Base-by-base conservation (phyloP, 805 yeast genomes). In the Spathaspora gorwiae region DNA sequence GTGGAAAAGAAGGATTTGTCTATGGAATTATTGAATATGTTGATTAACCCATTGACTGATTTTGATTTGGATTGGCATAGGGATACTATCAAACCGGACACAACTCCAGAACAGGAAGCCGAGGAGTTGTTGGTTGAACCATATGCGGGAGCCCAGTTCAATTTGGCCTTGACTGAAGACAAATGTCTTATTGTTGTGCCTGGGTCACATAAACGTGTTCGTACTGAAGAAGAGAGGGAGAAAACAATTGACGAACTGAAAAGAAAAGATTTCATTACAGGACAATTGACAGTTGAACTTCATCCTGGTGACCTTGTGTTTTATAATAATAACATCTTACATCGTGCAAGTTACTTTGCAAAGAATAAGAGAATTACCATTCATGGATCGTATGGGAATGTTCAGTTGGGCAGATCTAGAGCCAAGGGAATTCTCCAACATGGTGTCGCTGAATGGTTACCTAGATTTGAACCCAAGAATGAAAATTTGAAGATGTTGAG, bases 51-150 rank as follows among this genome's bases (percentile, higher is more conserved):
- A 3, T 61, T 72, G 44, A 71, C 77, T 9, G 78, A 75, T 55
- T 76, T 76, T 56, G 79, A 68, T n/a, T 62, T 76, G 50, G 75
- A 70, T 47, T 76, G 80, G 81, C 80, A 76, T 54, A 61, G 80
- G 35, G 80, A 76, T 55, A 68, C 70, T 49, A 73, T 76, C 43
- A 66, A 66, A 45, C 78, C 79, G 10, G 77, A 72, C 27, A 78
- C 61, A 14, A 57, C 71, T 5, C 65, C 63, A 6, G 75, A 70
- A 43, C 73, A 75, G 52, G 81, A 76, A 53, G 65, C 66, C 5
- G 59, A 54, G 37, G 67, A 66, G 47, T 59, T 76, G 41, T 58
- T 62, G 26, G 45, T 55, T 33, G 58, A 68, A 35, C 75, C 76
- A 1, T 69, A 62, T 45, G 72, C 76, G 14, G 80, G 79, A 2